These are phyloP conservation scores for Oenanthe sinensis DNA, from an alignment of 129 eudicot genomes.

Conservation along the genomic window DNA sequence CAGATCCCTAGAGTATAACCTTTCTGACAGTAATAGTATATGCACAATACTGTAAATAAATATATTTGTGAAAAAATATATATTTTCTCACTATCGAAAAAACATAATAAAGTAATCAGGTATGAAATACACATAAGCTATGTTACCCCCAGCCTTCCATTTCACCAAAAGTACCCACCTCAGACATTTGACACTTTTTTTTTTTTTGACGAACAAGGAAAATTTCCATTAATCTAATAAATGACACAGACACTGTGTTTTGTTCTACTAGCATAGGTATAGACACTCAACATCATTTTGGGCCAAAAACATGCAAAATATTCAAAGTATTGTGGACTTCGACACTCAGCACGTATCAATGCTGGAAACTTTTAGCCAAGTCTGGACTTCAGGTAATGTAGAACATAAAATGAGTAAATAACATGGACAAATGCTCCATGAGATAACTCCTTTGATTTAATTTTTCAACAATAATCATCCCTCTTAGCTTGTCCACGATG, in stretches of 20 bases:
- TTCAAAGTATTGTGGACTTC: not conserved
- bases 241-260: too few relatives aligned
- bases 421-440: not conserved
- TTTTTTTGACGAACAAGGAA: too few relatives aligned
- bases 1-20: not conserved
- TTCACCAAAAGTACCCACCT: too few relatives aligned
- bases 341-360: not conserved
- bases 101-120: not conserved
- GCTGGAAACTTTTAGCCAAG: not conserved
- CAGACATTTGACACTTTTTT: not conserved
- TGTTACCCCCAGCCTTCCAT: too few relatives aligned
- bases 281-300: not conserved
- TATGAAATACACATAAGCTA: not conserved
- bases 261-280: not conserved
- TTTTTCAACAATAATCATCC: not conserved
- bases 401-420: not conserved
- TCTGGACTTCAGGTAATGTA: not conserved
- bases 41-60: not conserved
- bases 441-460: not conserved
- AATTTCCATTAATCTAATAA: too few relatives aligned
- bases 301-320: not conserved
- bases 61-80: too few relatives aligned
- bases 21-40: too few relatives aligned
- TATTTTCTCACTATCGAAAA: not conserved
- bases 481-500: not conserved